Evolutionary conservation across 1,139 yeast genomes (phyloP).

Genomic region (Saccharomyces pastorianus): DNA sequence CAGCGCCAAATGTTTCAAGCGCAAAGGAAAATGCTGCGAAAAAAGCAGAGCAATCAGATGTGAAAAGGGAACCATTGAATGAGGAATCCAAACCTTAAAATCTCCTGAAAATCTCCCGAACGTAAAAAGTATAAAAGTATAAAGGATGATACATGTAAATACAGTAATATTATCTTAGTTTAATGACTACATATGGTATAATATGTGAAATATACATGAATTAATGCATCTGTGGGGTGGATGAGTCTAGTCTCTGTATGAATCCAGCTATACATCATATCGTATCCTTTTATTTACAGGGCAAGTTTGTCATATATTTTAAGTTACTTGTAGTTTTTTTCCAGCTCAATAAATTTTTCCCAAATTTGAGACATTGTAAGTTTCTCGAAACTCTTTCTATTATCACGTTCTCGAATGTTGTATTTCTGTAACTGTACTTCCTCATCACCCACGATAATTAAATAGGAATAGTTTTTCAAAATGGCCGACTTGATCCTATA

Average conservation of each 20-base stretch:
- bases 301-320: slow-evolving; percentile 8
- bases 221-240: slow-evolving; percentile 7
- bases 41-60: neutral
- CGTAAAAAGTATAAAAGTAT: neutral
- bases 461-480: slow-evolving; percentile 67
- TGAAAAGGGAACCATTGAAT: neutral
- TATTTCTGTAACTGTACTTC: slow-evolving; percentile 57
- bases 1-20: neutral
- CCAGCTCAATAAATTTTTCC: slow-evolving; percentile 43
- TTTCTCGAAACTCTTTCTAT: slow-evolving; percentile 39
- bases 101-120: too few species aligned
- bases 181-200: neutral
- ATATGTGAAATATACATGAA: slow-evolving; percentile 9
- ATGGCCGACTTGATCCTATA: slow-evolving; percentile 73
- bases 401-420: slow-evolving; percentile 59
- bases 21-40: neutral
- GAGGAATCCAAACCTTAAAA: neutral
- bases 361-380: slow-evolving; percentile 43
- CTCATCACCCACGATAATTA: slow-evolving; percentile 79
- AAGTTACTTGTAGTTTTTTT: slow-evolving; percentile 36
- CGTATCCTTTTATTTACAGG: slow-evolving; percentile 6
- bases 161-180: neutral
- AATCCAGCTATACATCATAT: neutral
- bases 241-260: neutral
- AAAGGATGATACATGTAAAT: slow-evolving; percentile 4